Conservation (phyloP, 2,329 filamentous ascomycete species). For the Leptographium radiaticola region DNA sequence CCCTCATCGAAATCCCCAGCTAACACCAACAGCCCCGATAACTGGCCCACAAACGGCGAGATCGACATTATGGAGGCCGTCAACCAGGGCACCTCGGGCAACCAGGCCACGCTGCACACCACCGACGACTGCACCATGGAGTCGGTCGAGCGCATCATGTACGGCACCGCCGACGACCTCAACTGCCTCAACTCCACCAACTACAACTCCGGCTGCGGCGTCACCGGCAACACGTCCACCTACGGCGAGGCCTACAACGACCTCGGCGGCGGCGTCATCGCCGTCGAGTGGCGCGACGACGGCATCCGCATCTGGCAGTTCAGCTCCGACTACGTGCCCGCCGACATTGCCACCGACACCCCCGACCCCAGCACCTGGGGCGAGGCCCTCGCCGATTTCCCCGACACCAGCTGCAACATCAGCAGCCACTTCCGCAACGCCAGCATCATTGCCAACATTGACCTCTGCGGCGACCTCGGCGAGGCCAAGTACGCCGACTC, state of each 20-base stretch:
- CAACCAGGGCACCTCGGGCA: constrained; percentile 34
- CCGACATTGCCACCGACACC: constrained; percentile 31
- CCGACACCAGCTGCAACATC: constrained; percentile 48
- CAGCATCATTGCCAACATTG: constrained; percentile 54
- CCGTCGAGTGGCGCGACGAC: constrained; percentile 45
- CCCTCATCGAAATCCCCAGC: background rate
- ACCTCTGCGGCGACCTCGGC: constrained; percentile 46
- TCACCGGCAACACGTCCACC: constrained; percentile 26
- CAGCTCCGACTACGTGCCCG: constrained; percentile 30
- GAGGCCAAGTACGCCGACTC: constrained; percentile 32
- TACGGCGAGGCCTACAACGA: constrained; percentile 41
- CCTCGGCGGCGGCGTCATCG: constrained; percentile 43
- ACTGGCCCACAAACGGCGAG: constrained; percentile 31
- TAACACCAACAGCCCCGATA: constrained; percentile 35
- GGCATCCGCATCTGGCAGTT: constrained; percentile 55
- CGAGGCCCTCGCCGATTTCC: constrained; percentile 50
- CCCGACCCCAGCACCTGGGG: constrained; percentile 54
- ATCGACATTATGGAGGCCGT: constrained; percentile 32
- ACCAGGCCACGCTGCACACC: constrained; percentile 48
- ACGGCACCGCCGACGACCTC: constrained; percentile 25
- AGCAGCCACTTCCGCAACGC: constrained; percentile 47
- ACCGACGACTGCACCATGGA: constrained; percentile 35
- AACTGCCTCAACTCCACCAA: constrained; percentile 33
- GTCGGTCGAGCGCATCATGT: constrained; percentile 38
- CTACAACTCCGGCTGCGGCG: constrained; percentile 44